Percentiles rank a stretch among this genome's conserved stretches.
phyloP scores from a whole-genome alignment of 305 asterid genomes.

The Andrographis paniculata region DNA sequence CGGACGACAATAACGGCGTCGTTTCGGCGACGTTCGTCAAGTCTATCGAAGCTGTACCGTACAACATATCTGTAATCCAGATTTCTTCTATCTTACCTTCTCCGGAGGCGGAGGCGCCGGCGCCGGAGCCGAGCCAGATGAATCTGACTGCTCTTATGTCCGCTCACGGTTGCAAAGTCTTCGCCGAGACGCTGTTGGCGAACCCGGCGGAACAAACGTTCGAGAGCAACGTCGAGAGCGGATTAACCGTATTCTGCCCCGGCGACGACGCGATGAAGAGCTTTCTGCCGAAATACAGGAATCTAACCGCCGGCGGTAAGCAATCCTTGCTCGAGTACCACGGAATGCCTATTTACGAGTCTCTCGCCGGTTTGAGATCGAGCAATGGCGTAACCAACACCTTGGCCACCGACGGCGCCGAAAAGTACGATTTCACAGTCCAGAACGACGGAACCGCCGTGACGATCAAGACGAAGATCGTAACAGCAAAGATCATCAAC shows the following conservation, averaged over 20 bases:
- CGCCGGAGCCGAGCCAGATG: conserved; percentile 51
- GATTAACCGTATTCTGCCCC: conserved; percentile 81
- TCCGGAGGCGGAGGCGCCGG: conserved; percentile 72
- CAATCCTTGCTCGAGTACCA: conserved; percentile 66
- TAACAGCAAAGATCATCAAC: conserved; percentile 50
- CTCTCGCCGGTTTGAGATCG: conserved; percentile 48
- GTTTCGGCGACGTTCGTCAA: conserved; percentile 48
- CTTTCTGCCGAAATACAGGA: conserved; percentile 52
- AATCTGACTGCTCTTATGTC: conserved; percentile 66
- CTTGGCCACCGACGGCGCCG: conserved; percentile 68
- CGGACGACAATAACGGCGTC: conserved; percentile 29
- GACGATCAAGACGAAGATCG: conserved; percentile 47
- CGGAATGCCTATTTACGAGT: conserved; percentile 57
- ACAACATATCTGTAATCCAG: conserved; percentile 79
- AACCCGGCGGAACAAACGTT: conserved; percentile 57
- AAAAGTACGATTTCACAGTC: conserved; percentile 38
- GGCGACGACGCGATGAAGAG: conserved; percentile 73
- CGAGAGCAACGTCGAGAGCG: conserved; percentile 47
- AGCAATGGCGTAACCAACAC: conserved; percentile 54
- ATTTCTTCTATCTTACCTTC: conserved; percentile 57
- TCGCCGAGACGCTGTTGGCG: conserved; percentile 55
- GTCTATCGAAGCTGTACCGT: conserved; percentile 39
- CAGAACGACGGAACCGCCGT: conserved; percentile 77
- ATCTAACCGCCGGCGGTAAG: conserved; percentile 40
- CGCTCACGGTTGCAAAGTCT: conserved; percentile 72